Conservation (phyloP, 2,329 filamentous ascomycete species). For the Diaporthe caulivora region DNA sequence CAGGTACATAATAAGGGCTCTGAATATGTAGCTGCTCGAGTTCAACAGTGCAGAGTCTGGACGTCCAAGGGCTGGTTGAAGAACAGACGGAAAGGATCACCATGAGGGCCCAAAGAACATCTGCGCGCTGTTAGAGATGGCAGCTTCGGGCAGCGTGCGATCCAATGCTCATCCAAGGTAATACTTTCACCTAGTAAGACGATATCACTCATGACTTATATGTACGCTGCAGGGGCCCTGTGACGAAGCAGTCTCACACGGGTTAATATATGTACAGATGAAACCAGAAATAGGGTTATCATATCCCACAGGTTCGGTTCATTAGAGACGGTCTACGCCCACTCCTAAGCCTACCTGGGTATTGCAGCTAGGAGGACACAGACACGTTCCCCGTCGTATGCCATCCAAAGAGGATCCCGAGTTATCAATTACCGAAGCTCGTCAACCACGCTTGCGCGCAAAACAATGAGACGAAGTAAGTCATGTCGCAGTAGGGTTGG, state of each 20-base stretch:
- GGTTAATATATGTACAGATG: not conserved
- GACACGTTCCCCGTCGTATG: not conserved
- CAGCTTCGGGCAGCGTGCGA: not conserved
- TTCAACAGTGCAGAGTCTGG: not conserved
- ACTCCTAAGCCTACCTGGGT: not conserved
- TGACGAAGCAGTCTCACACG: not conserved
- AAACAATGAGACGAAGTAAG: not conserved
- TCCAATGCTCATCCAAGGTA: not conserved
- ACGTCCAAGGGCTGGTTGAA: not conserved
- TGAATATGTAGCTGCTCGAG: too few species aligned
- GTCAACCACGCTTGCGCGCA: not conserved
- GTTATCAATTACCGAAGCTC: not conserved
- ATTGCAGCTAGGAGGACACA: not conserved
- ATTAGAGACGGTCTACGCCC: not conserved
- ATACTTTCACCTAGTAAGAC: not conserved
- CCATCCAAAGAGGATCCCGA: not conserved
- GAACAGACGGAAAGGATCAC: not conserved
- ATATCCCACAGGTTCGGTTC: not conserved
- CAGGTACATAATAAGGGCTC: not conserved
- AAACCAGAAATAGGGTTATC: not conserved
- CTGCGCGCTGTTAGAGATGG: not conserved
- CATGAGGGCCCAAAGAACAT: not conserved
- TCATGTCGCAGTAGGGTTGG: not conserved
- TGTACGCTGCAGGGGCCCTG: not conserved
- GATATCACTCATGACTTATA: not conserved